Conservation (phyloP, 176 grass and related monocot genomes). For the Triticum turgidum region DNA sequence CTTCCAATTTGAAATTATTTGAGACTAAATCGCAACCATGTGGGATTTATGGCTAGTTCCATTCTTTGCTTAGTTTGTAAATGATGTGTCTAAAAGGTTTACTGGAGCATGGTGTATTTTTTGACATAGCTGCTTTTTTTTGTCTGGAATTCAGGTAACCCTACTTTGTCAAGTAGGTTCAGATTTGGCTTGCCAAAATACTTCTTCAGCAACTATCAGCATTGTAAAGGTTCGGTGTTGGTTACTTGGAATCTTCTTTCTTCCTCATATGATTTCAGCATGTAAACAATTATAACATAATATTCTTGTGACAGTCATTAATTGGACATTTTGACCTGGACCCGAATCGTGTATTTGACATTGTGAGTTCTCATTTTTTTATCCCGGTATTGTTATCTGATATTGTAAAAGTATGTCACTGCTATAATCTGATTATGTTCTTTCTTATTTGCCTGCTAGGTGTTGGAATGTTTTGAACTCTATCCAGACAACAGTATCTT, state of each 20-base stretch:
- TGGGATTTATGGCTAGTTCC: constrained; percentile 5
- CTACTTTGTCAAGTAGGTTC: constrained; percentile 91
- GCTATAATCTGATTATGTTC: constrained; percentile 24
- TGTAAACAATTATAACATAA: constrained; percentile 8
- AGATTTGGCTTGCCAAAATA: constrained; percentile 64
- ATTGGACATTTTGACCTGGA: constrained; percentile 99
- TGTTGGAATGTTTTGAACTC: constrained; percentile 92
- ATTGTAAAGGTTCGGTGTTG: constrained; percentile 80
- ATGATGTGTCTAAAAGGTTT: constrained; percentile 23
- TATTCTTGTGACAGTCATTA: constrained; percentile 69
- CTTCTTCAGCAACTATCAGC: constrained; percentile 74
- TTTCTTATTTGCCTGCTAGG: constrained; percentile 52
- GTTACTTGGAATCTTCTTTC: not conserved
- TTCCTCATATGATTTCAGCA: constrained; percentile 18
- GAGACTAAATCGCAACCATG: not conserved
- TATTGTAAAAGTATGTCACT: constrained; percentile 1
- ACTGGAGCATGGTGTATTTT: constrained; percentile 7
- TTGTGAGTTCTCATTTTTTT: constrained; percentile 71
- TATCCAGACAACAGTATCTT: constrained; percentile 82
- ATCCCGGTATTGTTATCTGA: not conserved
- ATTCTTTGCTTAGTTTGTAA: constrained; percentile 11
- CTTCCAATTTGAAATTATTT: constrained; percentile 21
- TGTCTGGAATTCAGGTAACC: constrained; percentile 64
- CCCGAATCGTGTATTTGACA: constrained; percentile 96
- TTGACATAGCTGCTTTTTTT: constrained; percentile 19